Percentiles rank a stretch among this genome's conserved stretches.
Evolutionary conservation across 768 basidiomycete species (phyloP).

Genomic region (Trametes gibbosa): DNA sequence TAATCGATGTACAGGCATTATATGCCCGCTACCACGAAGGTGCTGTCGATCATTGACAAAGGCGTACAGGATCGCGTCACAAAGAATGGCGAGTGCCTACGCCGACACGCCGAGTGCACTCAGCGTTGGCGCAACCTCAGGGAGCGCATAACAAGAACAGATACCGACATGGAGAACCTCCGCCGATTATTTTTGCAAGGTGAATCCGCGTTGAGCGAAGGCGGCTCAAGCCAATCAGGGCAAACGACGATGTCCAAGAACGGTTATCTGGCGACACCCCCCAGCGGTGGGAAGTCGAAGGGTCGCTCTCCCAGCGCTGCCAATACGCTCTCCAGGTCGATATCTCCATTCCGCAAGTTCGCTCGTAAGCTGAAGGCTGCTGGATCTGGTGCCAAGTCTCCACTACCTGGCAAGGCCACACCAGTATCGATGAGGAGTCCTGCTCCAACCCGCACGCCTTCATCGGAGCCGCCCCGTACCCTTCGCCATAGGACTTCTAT

Average conservation of each 20-base stretch:
- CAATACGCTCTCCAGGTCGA: conserved; percentile 66
- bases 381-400: conserved; percentile 33
- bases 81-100: conserved; percentile 93
- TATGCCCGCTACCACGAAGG: conserved; percentile 89
- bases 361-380: conserved; percentile 64
- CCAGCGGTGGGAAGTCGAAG: conserved; percentile 45
- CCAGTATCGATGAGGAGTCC: conserved; percentile 47
- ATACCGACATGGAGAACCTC: conserved; percentile 75
- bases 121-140: conserved; percentile 79
- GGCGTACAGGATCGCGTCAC: conserved; percentile 91
- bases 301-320: conserved; percentile 37
- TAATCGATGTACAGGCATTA: conserved; percentile 64
- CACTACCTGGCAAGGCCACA: conserved; percentile 23
- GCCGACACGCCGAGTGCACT: conserved; percentile 86
- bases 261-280: conserved; percentile 66
- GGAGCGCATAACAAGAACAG: conserved; percentile 78
- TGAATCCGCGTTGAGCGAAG: conserved; percentile 53
- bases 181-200: conserved; percentile 56
- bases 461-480: conserved; percentile 51
- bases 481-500: conserved; percentile 66
- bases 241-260: conserved; percentile 43
- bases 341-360: conserved; percentile 78
- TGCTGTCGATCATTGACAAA: conserved; percentile 90
- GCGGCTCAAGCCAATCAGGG: conserved; percentile 67
- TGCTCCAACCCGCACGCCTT: conserved; percentile 37